Conservation (phyloP, 768 basidiomycete species). For the Strobilomyces dryophilus region DNA sequence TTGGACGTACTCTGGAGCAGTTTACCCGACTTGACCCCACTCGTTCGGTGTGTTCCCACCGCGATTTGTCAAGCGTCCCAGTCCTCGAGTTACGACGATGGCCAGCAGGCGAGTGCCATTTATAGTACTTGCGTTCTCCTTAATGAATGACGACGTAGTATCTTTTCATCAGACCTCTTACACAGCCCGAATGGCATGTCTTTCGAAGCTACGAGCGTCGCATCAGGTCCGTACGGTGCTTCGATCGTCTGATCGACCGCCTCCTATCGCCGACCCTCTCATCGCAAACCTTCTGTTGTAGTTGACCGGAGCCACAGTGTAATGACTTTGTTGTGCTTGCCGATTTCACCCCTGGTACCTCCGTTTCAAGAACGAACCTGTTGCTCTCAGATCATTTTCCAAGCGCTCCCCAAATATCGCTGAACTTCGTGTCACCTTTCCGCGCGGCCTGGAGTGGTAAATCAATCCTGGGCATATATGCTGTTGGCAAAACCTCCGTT, state of each 20-base stretch:
- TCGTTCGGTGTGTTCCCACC: background rate
- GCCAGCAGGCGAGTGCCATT: too few species aligned
- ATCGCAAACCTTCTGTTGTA: too few species aligned
- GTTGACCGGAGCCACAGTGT: too few species aligned
- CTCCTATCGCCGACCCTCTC: too few species aligned
- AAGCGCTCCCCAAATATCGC: background rate
- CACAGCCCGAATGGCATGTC: background rate
- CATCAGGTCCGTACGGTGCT: too few species aligned
- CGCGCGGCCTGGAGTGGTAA: too few species aligned
- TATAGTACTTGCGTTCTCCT: background rate
- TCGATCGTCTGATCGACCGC: too few species aligned
- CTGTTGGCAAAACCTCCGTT: background rate
- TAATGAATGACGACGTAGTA: background rate
- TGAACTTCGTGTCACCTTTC: background rate
- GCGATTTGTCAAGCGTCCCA: background rate
- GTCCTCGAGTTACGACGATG: too few species aligned
- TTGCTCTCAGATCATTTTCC: background rate
- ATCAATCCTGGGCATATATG: background rate
- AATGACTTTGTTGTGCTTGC: background rate
- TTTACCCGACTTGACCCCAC: background rate
- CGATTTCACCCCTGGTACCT: background rate
- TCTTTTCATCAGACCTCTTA: background rate
- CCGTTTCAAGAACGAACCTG: background rate
- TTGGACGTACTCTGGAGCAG: background rate
- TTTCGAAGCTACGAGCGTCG: too few species aligned